A percentile compares a stretch with the other conserved stretches of the same genome.
Conservation (phyloP, 2,329 filamentous ascomycete genomes). For the Exophiala mesophila region DNA sequence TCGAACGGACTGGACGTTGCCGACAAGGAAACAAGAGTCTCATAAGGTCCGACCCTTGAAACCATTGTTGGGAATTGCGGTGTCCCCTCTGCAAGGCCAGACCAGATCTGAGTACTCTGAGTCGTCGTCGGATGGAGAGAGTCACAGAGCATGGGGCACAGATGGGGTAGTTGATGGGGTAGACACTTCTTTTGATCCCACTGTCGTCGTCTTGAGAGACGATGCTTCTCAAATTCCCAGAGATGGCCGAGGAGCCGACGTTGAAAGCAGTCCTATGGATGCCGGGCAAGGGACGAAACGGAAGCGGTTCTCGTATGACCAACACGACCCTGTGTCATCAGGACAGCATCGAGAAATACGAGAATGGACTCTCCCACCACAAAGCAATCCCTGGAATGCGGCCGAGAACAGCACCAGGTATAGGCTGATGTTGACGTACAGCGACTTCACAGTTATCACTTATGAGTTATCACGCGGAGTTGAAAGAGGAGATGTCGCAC, state of each 20-base stretch:
- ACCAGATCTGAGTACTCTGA: constrained; percentile 3
- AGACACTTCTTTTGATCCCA: constrained; percentile 21
- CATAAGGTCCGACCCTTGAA: constrained; percentile 38
- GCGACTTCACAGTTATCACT: constrained; percentile 52
- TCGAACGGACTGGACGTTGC: constrained; percentile 54
- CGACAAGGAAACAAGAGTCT: constrained; percentile 47
- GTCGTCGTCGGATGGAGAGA: constrained; percentile 18
- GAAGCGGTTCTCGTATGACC: constrained; percentile 5
- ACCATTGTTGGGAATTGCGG: constrained; percentile 51
- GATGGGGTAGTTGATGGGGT: constrained; percentile 21
- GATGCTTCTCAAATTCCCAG: neutral
- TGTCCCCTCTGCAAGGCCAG: constrained; percentile 51
- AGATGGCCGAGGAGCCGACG: neutral
- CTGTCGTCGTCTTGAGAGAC: constrained; percentile 14
- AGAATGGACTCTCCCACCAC: constrained; percentile 18
- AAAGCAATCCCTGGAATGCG: constrained; percentile 34
- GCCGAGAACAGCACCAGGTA: constrained; percentile 41
- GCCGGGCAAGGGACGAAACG: constrained; percentile 9
- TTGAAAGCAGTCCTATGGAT: constrained; percentile 1
- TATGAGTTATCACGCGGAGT: constrained; percentile 49
- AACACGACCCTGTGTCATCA: neutral
- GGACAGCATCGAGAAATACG: constrained; percentile 10
- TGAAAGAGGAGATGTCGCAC: constrained; percentile 20
- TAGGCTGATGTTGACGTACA: constrained; percentile 53
- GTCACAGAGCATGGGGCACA: constrained; percentile 20